These are phyloP conservation scores for Prunella vulgaris DNA, from an alignment of 257 asterid species.

Conservation along the genomic window DNA sequence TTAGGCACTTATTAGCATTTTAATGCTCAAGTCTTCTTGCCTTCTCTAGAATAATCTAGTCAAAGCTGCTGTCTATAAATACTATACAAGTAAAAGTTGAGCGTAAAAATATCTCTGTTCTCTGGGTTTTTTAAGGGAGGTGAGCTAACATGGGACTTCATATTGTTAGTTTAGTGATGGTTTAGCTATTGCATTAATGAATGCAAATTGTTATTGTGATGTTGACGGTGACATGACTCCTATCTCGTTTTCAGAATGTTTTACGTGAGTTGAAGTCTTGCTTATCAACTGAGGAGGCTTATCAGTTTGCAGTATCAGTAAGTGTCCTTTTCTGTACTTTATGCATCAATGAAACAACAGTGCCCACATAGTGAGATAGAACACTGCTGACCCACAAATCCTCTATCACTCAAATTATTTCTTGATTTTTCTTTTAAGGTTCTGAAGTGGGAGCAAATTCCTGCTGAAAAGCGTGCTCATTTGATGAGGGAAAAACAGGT, in stretches of 20 bases:
- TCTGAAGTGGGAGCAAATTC: conserved; percentile 79
- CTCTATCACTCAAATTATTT: conserved; percentile 12
- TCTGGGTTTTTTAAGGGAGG: not conserved
- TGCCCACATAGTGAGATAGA: not conserved
- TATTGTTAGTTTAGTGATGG: conserved; percentile 10
- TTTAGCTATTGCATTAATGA: not conserved
- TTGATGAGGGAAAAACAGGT: conserved; percentile 92
- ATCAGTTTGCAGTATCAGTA: conserved; percentile 75
- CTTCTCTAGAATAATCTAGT: not conserved
- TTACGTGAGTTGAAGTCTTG: conserved; percentile 64
- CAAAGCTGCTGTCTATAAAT: not conserved
- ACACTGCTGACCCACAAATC: not conserved
- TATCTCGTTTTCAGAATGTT: conserved; percentile 53
- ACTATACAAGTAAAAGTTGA: not conserved
- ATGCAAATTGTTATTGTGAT: not conserved
- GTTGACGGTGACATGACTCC: not conserved
- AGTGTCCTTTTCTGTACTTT: conserved; percentile 26
- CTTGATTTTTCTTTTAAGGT: conserved; percentile 38
- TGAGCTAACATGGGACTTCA: not conserved
- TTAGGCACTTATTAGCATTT: not conserved
- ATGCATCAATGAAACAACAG: conserved; percentile 14
- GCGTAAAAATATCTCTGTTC: not conserved
- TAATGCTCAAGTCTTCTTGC: not conserved
- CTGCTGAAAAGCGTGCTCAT: conserved; percentile 88
- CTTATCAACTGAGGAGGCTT: conserved; percentile 67